Evolutionary conservation across 192 early-diverging fungal species (phyloP).

Genomic region (Coemansia sp.): DNA sequence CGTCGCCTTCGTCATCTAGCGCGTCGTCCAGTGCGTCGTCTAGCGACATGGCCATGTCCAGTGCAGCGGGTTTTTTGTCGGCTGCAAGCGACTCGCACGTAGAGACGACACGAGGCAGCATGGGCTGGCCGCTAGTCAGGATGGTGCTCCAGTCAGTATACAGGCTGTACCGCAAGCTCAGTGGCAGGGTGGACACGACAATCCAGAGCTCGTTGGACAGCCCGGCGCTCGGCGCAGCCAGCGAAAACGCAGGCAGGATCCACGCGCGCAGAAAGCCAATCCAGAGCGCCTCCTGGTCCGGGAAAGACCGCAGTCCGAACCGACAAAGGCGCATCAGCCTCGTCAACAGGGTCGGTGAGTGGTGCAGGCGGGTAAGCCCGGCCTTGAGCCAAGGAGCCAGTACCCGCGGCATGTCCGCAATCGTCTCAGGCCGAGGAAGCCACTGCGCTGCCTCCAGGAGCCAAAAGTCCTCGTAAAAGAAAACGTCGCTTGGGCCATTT

Average conservation of each 20-base stretch:
- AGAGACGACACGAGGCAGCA: constrained; percentile 9
- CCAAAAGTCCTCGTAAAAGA: constrained; percentile 48
- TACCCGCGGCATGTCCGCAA: constrained; percentile 18
- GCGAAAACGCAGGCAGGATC: constrained; percentile 41
- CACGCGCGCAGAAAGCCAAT: constrained; percentile 33
- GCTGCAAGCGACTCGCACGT: neutral
- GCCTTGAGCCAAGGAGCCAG: constrained; percentile 44
- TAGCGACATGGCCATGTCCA: constrained; percentile 31
- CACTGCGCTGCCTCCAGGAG: constrained; percentile 14
- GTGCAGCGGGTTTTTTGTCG: neutral
- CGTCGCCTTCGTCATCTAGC: constrained; percentile 1
- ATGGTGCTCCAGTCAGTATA: constrained; percentile 32
- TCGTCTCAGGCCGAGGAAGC: constrained; percentile 7
- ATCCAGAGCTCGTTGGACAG: constrained; percentile 46
- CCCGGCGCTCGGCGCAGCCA: constrained; percentile 22
- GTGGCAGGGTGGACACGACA: constrained; percentile 22
- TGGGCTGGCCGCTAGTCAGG: constrained; percentile 15
- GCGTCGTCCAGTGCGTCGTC: constrained; percentile 33
- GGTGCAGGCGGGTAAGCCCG: constrained; percentile 29
- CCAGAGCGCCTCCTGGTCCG: constrained; percentile 9
- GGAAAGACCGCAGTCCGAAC: constrained; percentile 10
- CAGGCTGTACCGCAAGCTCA: constrained; percentile 25
- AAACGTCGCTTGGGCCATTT: constrained; percentile 22
- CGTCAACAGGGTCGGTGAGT: constrained; percentile 15
- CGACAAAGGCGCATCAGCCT: constrained; percentile 37